These are phyloP conservation scores for Aureobasidium sp. DNA, from an alignment of 2,329 filamentous ascomycete genomes.

Conservation along the genomic window DNA sequence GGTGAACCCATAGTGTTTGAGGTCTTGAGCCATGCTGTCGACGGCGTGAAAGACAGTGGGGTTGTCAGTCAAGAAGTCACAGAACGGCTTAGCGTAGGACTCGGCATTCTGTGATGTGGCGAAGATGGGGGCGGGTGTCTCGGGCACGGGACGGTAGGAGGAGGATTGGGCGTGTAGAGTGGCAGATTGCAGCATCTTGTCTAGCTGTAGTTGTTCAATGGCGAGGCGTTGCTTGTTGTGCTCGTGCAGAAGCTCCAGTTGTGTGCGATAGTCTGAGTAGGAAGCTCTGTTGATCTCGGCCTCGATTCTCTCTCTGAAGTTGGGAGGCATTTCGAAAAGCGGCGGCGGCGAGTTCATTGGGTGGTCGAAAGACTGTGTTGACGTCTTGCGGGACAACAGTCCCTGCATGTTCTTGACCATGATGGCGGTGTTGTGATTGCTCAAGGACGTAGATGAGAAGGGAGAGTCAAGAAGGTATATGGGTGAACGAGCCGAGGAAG, in stretches of 20 bases:
- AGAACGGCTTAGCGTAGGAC: slow-evolving; percentile 72
- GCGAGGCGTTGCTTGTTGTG: slow-evolving; percentile 15
- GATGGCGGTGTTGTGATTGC: background rate
- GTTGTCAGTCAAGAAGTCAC: slow-evolving; percentile 79
- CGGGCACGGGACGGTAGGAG: background rate
- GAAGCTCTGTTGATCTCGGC: slow-evolving; percentile 1
- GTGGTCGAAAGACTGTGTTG: slow-evolving; percentile 12
- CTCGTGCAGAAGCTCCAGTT: slow-evolving; percentile 10
- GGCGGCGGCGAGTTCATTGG: slow-evolving; percentile 9
- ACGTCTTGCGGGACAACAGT: slow-evolving; percentile 14
- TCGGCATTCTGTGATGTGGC: slow-evolving; percentile 13
- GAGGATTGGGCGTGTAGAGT: slow-evolving; percentile 10
- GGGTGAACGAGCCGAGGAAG: background rate
- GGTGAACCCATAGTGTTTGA: slow-evolving; percentile 65
- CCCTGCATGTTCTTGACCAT: slow-evolving; percentile 17
- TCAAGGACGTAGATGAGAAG: background rate
- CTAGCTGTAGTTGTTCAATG: slow-evolving; percentile 13
- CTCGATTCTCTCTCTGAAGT: slow-evolving; percentile 7
- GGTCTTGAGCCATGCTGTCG: slow-evolving; percentile 65
- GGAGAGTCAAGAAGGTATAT: background rate
- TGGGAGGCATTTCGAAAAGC: background rate
- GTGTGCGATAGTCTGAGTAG: slow-evolving; percentile 27
- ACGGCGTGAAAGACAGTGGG: slow-evolving; percentile 93
- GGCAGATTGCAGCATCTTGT: slow-evolving; percentile 14
- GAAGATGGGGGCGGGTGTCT: background rate